Evolutionary conservation across 2,329 filamentous ascomycete species (phyloP), one percentile per base, ranked within the genome.

Genomic region (Sclerotinia subarctica): DNA sequence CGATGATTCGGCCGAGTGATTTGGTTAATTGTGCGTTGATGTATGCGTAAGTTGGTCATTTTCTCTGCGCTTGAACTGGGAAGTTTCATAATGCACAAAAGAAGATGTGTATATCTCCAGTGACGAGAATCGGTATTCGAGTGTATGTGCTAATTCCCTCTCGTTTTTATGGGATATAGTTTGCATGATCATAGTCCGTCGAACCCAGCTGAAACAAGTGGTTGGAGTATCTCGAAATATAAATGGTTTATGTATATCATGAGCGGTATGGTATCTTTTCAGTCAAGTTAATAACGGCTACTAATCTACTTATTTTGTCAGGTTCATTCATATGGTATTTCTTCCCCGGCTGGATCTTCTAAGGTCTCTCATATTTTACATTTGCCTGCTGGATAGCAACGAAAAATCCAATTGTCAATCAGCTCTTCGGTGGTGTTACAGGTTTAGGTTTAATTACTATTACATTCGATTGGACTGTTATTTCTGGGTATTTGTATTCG

Each of bases 381-480:
- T 90, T 90, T 74, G 82, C 86, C 8, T 91, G 88, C 0, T 93
- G 90, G 89, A 84, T 92, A 68, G 86, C 85, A 1, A 90, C 90
- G 0, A 81, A 91, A 62, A 91, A 86, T 69, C 81, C 86, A 0
- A 79, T 91, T 13, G 78, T 93, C 51, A 93, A 93, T 72, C 90
- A 93, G 76, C 75, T 93, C 1, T 93, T 93, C 72, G 90, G 90
- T 2, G 89, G 88, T 1, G 64, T 68, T 42, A 89, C 87, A 0
- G 90, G 90, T 0, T 71, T 93, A 4, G 90, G 87, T 0, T 74
- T 93, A 38, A 79, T 92, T 8, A 90, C 90, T 1, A 86, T 93
- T 44, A 92, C 89, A 0, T 91, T 93, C 74, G 90, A 93, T 80
- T 92, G 90, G 89, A 89, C 88, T 6, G 88, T 91, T 73, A 84